Evolutionary conservation across 192 early-diverging fungal genomes (phyloP).

Genomic region (Coemansia sp.): DNA sequence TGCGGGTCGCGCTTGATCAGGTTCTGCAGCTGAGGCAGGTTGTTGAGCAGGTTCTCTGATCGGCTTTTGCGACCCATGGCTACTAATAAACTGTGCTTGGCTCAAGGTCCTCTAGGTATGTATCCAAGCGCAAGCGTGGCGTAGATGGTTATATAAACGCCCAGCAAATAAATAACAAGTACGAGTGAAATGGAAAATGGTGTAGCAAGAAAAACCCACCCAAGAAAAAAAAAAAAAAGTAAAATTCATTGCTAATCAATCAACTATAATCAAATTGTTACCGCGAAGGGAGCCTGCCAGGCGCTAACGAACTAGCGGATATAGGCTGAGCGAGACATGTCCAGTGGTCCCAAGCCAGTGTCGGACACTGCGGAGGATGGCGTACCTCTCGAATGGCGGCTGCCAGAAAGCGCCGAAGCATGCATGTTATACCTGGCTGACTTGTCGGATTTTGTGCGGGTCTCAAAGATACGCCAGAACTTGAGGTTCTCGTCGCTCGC

Average conservation of each 20-base stretch:
- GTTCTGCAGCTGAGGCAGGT: constrained; percentile 98
- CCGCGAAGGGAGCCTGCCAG: no score
- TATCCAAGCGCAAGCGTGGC: background rate
- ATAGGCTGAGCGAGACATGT: constrained; percentile 23
- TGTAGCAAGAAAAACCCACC: background rate
- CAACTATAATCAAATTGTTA: background rate
- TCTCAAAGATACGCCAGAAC: constrained; percentile 92
- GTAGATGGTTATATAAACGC: background rate
- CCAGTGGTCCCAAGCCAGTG: constrained; percentile 4
- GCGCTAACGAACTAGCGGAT: constrained; percentile 39
- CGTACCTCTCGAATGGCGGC: background rate
- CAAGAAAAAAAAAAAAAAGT: background rate
- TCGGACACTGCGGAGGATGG: background rate
- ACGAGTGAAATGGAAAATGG: background rate
- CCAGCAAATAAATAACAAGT: background rate
- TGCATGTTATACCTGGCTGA: constrained; percentile 10
- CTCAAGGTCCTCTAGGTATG: background rate
- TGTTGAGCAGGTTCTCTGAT: constrained; percentile 46
- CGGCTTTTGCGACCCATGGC: constrained; percentile 39
- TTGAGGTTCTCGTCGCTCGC: constrained; percentile 93
- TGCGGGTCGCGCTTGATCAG: constrained; percentile 91
- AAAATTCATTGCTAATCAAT: background rate
- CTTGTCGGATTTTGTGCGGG: constrained; percentile 35
- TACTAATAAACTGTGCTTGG: background rate
- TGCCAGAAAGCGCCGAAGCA: background rate